These are phyloP conservation scores for Capniomyces stellatus DNA, from an alignment of 371 early-diverging fungal genomes.

Conservation along the genomic window DNA sequence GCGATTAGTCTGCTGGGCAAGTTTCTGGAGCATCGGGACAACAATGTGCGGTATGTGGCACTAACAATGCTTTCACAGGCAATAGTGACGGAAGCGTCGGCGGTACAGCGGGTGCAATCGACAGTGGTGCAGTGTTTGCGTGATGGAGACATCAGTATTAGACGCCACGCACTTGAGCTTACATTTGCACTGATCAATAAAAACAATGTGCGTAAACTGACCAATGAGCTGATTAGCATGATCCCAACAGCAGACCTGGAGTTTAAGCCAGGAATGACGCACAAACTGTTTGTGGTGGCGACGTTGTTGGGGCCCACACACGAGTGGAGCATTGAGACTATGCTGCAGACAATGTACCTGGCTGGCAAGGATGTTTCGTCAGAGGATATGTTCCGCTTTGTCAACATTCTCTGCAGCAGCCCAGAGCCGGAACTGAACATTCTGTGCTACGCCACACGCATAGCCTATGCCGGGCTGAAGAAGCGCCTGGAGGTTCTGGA, in stretches of 20 bases:
- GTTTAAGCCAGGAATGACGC: conserved; percentile 72
- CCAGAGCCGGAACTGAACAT: conserved; percentile 50
- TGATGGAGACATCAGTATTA: conserved; percentile 90
- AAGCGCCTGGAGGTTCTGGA: conserved; percentile 26
- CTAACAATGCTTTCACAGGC: conserved; percentile 81
- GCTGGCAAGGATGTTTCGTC: conserved; percentile 57
- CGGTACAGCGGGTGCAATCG: conserved; percentile 92
- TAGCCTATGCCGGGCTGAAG: conserved; percentile 60
- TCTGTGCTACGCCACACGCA: conserved; percentile 50
- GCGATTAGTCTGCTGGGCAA: conserved; percentile 94
- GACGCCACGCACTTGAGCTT: conserved; percentile 88
- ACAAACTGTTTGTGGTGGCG: conserved; percentile 74
- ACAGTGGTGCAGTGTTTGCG: conserved; percentile 89
- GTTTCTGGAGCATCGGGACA: conserved; percentile 85
- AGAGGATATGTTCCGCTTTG: conserved; percentile 61
- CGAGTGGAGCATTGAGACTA: conserved; percentile 92
- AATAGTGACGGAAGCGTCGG: conserved; percentile 67
- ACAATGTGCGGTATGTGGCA: conserved; percentile 95
- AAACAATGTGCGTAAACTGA: conserved; percentile 79
- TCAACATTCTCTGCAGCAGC: conserved; percentile 32
- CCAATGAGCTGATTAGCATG: conserved; percentile 78
- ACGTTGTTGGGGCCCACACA: conserved; percentile 41
- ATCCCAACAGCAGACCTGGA: conserved; percentile 82
- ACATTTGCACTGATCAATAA: conserved; percentile 87
- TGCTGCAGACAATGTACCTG: conserved; percentile 56